Conservation (phyloP, 176 grass and related monocot species). For the Cenchrus americanus region DNA sequence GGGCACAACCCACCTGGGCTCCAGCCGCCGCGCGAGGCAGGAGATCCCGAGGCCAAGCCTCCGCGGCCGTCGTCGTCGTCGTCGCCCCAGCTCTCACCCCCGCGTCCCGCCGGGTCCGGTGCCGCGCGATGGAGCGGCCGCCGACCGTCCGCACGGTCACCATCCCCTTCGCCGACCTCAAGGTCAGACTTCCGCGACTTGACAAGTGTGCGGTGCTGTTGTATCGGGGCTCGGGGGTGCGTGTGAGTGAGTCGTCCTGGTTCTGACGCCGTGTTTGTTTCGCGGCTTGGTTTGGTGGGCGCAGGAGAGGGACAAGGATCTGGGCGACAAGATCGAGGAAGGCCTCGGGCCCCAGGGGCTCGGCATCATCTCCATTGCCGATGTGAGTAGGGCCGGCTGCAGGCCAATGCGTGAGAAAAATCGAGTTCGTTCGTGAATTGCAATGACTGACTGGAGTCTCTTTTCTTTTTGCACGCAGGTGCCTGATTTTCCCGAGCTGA, state of each 20-base stretch:
- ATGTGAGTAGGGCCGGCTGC: slow-evolving; percentile 49
- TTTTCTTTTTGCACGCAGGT: slow-evolving; percentile 48
- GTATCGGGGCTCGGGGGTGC: no score
- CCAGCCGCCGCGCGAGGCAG: neutral
- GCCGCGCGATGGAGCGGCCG: slow-evolving; percentile 45
- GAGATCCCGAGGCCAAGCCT: neutral
- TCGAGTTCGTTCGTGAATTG: slow-evolving; percentile 6
- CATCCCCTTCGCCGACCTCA: slow-evolving; percentile 80
- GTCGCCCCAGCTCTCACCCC: neutral
- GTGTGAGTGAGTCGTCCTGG: neutral
- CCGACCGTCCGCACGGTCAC: slow-evolving; percentile 55
- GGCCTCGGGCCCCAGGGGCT: slow-evolving; percentile 79
- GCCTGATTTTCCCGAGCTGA: slow-evolving; percentile 64
- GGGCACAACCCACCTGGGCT: slow-evolving; percentile 10
- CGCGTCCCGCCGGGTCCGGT: slow-evolving; percentile 27
- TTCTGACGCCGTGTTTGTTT: neutral
- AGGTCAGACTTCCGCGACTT: slow-evolving; percentile 35
- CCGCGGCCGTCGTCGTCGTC: neutral
- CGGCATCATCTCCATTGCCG: slow-evolving; percentile 85
- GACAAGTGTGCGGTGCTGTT: neutral
- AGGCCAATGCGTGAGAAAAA: neutral
- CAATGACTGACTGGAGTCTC: neutral
- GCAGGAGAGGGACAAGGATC: slow-evolving; percentile 77
- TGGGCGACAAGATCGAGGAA: slow-evolving; percentile 79
- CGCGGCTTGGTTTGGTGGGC: slow-evolving; percentile 4